A percentile compares a stretch with the other conserved stretches of the same genome.
Evolutionary conservation across 495 filamentous ascomycete genomes (phyloP).

Genomic region (Neohortaea acidophila): DNA sequence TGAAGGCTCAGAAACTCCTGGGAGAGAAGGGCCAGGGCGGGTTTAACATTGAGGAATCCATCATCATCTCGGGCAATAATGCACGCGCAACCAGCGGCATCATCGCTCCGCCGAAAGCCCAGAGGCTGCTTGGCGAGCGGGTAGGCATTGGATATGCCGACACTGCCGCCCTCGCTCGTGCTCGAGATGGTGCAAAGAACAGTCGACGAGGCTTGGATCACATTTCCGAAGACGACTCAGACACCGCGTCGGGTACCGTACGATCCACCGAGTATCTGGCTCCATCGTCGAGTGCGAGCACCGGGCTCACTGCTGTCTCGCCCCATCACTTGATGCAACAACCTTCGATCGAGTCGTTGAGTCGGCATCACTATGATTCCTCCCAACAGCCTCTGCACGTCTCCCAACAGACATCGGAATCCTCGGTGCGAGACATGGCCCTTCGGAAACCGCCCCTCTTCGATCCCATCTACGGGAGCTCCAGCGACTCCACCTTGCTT

Average conservation of each 20-base stretch:
- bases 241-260: too few relatives aligned
- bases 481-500: slow-evolving; percentile 8
- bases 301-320: neutral
- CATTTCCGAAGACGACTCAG: too few relatives aligned
- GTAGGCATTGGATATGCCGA: neutral
- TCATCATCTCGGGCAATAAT: too few relatives aligned
- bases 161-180: neutral
- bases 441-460: slow-evolving; percentile 19
- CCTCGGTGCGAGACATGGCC: slow-evolving; percentile 25
- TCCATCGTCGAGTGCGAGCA: neutral
- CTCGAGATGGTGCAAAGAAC: neutral
- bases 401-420: slow-evolving; percentile 28
- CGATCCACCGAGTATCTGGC: neutral
- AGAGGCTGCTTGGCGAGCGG: neutral
- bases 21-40: slow-evolving; percentile 3
- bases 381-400: slow-evolving; percentile 21
- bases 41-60: too few relatives aligned
- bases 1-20: slow-evolving; percentile 5
- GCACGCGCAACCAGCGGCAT: too few relatives aligned
- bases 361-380: slow-evolving; percentile 24
- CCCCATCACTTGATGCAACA: neutral
- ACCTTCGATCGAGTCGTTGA: slow-evolving; percentile 8
- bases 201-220: neutral
- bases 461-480: slow-evolving; percentile 6
- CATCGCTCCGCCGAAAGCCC: neutral